Percentiles rank a stretch among this genome's conserved stretches.
phyloP scores from a whole-genome alignment of 257 asterid genomes.

The Echites panduratus region DNA sequence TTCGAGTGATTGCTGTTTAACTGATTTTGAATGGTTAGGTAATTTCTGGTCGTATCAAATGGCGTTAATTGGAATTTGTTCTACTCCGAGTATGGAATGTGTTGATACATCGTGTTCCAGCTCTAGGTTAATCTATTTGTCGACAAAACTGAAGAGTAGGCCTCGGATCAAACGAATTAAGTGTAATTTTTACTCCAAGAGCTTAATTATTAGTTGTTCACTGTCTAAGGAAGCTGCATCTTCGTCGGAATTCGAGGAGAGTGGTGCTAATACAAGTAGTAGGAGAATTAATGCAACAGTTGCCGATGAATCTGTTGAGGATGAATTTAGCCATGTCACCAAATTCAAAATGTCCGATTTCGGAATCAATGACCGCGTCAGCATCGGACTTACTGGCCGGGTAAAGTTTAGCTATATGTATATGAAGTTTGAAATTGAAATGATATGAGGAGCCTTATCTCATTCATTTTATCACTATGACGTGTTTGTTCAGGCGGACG shows the following conservation, averaged over 20 bases:
- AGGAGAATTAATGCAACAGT: neutral
- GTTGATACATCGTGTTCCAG: slow-evolving; percentile 31
- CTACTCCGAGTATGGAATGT: slow-evolving; percentile 44
- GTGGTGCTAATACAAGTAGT: slow-evolving; percentile 21
- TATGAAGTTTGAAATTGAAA: neutral
- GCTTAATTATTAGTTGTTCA: slow-evolving; percentile 32
- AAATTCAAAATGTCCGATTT: slow-evolving; percentile 88
- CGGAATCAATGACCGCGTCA: slow-evolving; percentile 58
- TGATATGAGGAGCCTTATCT: neutral
- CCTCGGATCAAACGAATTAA: slow-evolving; percentile 19
- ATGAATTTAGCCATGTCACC: slow-evolving; percentile 74
- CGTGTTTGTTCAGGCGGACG: slow-evolving; percentile 56
- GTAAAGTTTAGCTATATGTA: slow-evolving; percentile 25
- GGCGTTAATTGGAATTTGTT: slow-evolving; percentile 54
- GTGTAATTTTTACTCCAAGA: slow-evolving; percentile 11
- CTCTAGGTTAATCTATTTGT: slow-evolving; percentile 28
- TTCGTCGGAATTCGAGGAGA: slow-evolving; percentile 37
- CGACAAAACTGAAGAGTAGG: slow-evolving; percentile 19
- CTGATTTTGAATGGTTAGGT: neutral
- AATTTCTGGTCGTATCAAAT: slow-evolving; percentile 21
- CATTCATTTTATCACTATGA: neutral
- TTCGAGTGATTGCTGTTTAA: neutral
- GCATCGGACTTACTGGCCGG: slow-evolving; percentile 76
- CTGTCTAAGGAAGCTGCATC: slow-evolving; percentile 34
- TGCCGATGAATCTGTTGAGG: slow-evolving; percentile 28